These are phyloP conservation scores for Spirogloea muscicola DNA, from an alignment of 139 green algal species.

Conservation along the genomic window DNA sequence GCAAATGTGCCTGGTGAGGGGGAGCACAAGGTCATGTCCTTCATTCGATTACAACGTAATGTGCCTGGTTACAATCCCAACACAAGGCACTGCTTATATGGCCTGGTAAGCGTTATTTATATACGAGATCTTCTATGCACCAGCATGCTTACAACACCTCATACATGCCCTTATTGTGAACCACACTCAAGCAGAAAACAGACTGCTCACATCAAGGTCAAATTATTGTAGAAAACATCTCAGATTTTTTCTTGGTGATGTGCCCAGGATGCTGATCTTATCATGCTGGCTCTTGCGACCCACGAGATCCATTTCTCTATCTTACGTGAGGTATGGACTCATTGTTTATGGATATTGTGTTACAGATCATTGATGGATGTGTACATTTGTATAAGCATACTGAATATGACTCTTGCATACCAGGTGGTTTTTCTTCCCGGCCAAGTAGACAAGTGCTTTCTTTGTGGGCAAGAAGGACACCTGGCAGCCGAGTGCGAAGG, in stretches of 20 bases:
- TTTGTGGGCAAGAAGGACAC: constrained; percentile 47
- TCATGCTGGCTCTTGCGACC: constrained; percentile 89
- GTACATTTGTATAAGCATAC: no score
- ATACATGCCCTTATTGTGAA: background rate
- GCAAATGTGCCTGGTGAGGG: constrained; percentile 92
- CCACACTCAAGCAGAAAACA: background rate
- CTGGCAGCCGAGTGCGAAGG: constrained; percentile 47
- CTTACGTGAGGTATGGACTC: constrained; percentile 51
- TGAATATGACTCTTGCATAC: background rate
- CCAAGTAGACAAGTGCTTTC: constrained; percentile 43
- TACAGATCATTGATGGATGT: background rate
- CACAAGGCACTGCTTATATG: constrained; percentile 91
- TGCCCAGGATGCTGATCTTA: constrained; percentile 94
- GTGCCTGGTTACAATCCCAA: constrained; percentile 80
- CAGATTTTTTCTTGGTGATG: background rate
- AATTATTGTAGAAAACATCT: background rate
- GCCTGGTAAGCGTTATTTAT: constrained; percentile 58
- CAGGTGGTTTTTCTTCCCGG: constrained; percentile 43
- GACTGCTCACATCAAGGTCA: background rate
- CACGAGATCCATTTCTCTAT: constrained; percentile 86
- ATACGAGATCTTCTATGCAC: background rate
- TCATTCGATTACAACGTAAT: constrained; percentile 67
- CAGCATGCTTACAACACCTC: background rate
- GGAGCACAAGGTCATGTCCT: constrained; percentile 95
- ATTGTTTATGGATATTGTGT: constrained; percentile 1